Conservation (phyloP, 2,329 filamentous ascomycete genomes). For the Colletotrichum destructivum region DNA sequence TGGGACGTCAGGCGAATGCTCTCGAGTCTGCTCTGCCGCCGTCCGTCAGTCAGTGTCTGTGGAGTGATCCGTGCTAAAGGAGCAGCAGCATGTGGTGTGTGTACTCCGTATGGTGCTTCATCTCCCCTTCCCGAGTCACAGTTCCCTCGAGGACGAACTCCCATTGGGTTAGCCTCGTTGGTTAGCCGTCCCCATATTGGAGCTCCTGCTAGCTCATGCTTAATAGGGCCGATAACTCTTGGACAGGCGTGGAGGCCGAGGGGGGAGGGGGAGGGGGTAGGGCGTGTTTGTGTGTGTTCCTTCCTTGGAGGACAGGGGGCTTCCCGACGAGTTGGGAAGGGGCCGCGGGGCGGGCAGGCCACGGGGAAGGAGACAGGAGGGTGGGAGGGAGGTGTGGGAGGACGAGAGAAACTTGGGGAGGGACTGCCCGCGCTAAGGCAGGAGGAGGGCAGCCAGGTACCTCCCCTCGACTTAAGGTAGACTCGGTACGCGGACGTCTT, state of each 20-base stretch:
- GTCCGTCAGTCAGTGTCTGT: not conserved
- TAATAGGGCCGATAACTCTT: constrained; percentile 42
- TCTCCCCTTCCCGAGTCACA: constrained; percentile 37
- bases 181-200: constrained; percentile 41
- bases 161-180: constrained; percentile 38
- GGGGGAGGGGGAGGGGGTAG: not conserved
- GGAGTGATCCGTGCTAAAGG: not conserved
- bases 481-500: too few species aligned
- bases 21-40: not conserved
- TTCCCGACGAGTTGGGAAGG: constrained; percentile 42
- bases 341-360: constrained; percentile 38
- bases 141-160: constrained; percentile 23
- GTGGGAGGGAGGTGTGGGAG: not conserved
- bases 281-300: too few species aligned
- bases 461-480: not conserved
- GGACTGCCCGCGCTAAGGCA: constrained; percentile 16
- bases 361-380: constrained; percentile 27
- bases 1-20: constrained; percentile 26
- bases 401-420: constrained; percentile 10
- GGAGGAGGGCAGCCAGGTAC: not conserved
- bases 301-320: constrained; percentile 6
- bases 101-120: constrained; percentile 33
- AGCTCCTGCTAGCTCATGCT: constrained; percentile 38
- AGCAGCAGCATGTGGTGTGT: not conserved
- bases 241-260: constrained; percentile 21